Conservation (phyloP, 306 rosid genomes). For the Senna tora region DNA sequence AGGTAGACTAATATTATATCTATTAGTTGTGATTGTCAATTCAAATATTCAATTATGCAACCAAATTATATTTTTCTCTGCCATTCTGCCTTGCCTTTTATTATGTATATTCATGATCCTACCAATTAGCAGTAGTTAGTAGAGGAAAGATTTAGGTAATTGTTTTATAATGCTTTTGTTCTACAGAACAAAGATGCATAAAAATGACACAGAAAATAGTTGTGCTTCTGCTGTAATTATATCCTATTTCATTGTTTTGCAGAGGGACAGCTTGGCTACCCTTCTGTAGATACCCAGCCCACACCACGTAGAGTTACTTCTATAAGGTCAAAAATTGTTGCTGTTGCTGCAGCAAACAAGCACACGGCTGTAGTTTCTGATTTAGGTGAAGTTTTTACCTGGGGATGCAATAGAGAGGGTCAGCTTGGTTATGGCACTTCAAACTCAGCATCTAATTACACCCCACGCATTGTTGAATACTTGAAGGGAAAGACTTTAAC, state of each 20-base stretch:
- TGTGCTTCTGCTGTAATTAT: slow-evolving; percentile 23
- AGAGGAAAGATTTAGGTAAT: slow-evolving; percentile 20
- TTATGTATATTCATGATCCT: background rate
- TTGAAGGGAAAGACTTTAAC: slow-evolving; percentile 81
- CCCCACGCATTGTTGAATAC: slow-evolving; percentile 86
- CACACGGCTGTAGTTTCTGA: slow-evolving; percentile 93
- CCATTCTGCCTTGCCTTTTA: slow-evolving; percentile 31
- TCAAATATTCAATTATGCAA: slow-evolving; percentile 11
- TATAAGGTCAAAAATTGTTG: slow-evolving; percentile 72
- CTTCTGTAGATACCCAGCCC: slow-evolving; percentile 95
- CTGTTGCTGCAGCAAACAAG: slow-evolving; percentile 97
- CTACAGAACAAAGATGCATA: slow-evolving; percentile 13
- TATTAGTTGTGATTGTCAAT: slow-evolving; percentile 11
- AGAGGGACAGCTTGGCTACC: slow-evolving; percentile 99
- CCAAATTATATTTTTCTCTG: slow-evolving; percentile 18
- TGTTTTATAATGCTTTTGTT: slow-evolving; percentile 26
- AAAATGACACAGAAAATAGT: slow-evolving; percentile 28
- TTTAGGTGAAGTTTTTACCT: slow-evolving; percentile 85
- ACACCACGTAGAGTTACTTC: slow-evolving; percentile 90
- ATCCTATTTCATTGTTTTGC: slow-evolving; percentile 38
- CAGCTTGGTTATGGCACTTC: slow-evolving; percentile 99
- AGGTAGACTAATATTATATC: slow-evolving; percentile 62
- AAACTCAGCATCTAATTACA: slow-evolving; percentile 94
- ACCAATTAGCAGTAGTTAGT: background rate
- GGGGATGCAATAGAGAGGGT: slow-evolving; percentile 98